Evolutionary conservation across 306 rosid genomes (phyloP), one percentile per base, ranked within the genome.

Genomic region (Cajanus cajan): DNA sequence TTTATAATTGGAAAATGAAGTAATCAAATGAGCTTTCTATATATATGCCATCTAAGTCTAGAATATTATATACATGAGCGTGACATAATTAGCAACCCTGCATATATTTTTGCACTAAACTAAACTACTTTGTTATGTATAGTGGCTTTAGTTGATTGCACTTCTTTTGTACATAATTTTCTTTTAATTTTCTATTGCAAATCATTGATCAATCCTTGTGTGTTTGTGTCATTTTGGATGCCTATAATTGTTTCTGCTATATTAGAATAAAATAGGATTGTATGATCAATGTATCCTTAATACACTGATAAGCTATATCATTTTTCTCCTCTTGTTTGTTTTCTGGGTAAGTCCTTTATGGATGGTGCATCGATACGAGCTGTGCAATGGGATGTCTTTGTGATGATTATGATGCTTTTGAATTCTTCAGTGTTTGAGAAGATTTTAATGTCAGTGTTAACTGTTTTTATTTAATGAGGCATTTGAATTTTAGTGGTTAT

Each of bases 191-290:
- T 25, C 25, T n/a, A 44, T 31, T 10, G 43, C 48, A 44, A 75
- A 39, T n/a, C 74, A 22, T 37, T 28, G 7, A 44, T 48, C 44
- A 7, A 24, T 12, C 37, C 40, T 15, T 40, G 5, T 8, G 71
- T 37, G 34, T 24, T 52, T 72, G 34, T 44, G 28, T 57, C 74
- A 66, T 8, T 36, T 44, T 75, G 14, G 34, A 47, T 39, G 2
- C 22, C 47, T 28, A 8, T 13, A 77, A 65, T 51, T 37, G 37
- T 31, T 68, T 68, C 18, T 8, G 5, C 9, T 37, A 14, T 40
- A 67, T 71, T 44, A 40, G 50, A 67, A 44, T 67, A 14, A 52
- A 66, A 62, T 25, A 52, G 78, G 63, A 74, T 19, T 54, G 37
- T 47, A 7, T 73, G 18, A 74, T 55, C 76, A 16, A 14, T 34